These are phyloP conservation scores for Pouteria campechiana DNA, from an alignment of 179 eudicot species.

Conservation along the genomic window DNA sequence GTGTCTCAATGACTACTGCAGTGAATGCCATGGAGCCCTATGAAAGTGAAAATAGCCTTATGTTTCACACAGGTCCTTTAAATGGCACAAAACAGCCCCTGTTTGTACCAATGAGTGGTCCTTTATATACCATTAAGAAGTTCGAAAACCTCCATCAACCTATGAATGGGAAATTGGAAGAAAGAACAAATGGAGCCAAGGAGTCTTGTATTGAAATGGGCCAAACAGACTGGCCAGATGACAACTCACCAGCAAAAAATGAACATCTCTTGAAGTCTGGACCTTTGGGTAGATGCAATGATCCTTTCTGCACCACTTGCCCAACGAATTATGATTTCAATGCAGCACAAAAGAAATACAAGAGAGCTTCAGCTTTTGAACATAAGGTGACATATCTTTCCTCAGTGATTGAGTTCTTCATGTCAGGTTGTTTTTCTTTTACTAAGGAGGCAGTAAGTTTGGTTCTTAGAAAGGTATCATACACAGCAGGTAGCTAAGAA, in stretches of 20 bases:
- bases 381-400: background rate
- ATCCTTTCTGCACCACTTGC: conserved; percentile 81
- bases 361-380: conserved; percentile 20
- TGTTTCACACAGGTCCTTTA: conserved; percentile 41
- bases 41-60: conserved; percentile 14
- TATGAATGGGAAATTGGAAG: conserved; percentile 9
- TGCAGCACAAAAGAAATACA: conserved; percentile 13
- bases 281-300: conserved; percentile 66
- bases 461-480: no score
- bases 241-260: conserved; percentile 24
- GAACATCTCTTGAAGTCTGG: conserved; percentile 64
- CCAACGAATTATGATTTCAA: conserved; percentile 38
- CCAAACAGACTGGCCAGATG: conserved; percentile 13
- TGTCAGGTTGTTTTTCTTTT: background rate
- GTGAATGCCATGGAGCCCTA: conserved; percentile 15
- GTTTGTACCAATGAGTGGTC: conserved; percentile 49
- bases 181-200: conserved; percentile 8
- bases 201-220: conserved; percentile 12
- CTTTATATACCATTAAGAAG: conserved; percentile 26
- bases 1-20: conserved; percentile 39
- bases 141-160: conserved; percentile 19
- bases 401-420: background rate
- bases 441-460: no score
- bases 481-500: no score
- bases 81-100: conserved; percentile 21